Conservation (phyloP, 441 rosid species). For the Syzygium syzygioides region DNA sequence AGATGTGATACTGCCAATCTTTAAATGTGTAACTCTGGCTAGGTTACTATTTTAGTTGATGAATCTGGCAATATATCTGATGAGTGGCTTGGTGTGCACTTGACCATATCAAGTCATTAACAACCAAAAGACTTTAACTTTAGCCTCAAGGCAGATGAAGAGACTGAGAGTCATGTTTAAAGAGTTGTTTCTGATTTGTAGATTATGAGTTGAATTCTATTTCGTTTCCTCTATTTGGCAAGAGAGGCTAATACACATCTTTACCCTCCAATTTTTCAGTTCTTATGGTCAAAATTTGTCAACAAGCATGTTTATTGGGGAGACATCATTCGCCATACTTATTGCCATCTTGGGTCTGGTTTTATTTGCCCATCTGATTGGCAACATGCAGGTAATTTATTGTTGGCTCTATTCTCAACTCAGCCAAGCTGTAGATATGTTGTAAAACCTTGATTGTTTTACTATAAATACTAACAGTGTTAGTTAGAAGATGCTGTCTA, state of each 20-base stretch:
- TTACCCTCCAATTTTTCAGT: slow-evolving; percentile 31
- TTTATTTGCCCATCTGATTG: slow-evolving; percentile 88
- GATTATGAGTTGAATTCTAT: not conserved
- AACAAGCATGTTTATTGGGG: slow-evolving; percentile 81
- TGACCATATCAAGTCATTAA: not conserved
- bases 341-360: slow-evolving; percentile 86
- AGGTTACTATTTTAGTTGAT: not conserved
- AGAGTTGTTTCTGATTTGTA: not conserved
- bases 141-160: not conserved
- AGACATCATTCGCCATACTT: slow-evolving; percentile 80
- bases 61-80: not conserved
- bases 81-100: not conserved
- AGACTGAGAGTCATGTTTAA: not conserved
- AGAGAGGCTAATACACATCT: not conserved
- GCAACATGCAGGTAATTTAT: slow-evolving; percentile 83
- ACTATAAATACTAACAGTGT: not conserved
- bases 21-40: not conserved
- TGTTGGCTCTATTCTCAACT: slow-evolving; percentile 7
- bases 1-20: not conserved
- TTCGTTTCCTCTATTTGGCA: not conserved
- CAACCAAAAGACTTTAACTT: not conserved
- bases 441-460: not conserved
- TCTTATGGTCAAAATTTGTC: slow-evolving; percentile 91
- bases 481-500: not conserved
- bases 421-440: not conserved